Evolutionary conservation across 2,329 filamentous ascomycete species (phyloP).

Genomic region (Beauveria pseudobassiana): DNA sequence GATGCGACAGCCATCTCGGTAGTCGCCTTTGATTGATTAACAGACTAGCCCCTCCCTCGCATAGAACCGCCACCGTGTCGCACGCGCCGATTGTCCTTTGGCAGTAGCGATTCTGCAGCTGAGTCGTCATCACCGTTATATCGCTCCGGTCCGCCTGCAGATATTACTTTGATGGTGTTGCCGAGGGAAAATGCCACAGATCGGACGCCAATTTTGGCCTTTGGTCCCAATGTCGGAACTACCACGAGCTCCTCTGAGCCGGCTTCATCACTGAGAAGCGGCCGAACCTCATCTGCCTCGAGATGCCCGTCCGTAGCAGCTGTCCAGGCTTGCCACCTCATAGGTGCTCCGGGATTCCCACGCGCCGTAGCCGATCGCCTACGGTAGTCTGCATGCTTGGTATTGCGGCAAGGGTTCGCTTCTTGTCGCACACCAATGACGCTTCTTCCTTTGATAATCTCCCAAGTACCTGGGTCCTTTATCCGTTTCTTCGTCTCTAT

Average conservation of each 20-base stretch:
- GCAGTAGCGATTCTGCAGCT: conserved; percentile 24
- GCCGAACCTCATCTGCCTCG: conserved; percentile 37
- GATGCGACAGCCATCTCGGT: background rate
- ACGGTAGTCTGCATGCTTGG: conserved; percentile 6
- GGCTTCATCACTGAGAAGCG: conserved; percentile 34
- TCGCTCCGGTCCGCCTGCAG: conserved; percentile 53
- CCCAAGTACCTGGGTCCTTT: conserved; percentile 58
- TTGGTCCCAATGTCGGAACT: conserved; percentile 58
- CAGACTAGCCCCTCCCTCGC: background rate
- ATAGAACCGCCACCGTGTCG: conserved; percentile 19
- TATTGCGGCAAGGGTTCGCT: conserved; percentile 12
- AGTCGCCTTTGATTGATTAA: background rate
- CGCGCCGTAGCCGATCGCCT: conserved; percentile 13
- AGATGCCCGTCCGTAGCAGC: conserved; percentile 37
- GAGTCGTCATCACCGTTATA: conserved; percentile 41
- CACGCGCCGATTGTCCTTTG: conserved; percentile 32
- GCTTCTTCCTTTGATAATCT: conserved; percentile 50
- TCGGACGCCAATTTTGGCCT: conserved; percentile 52
- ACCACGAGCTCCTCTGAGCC: conserved; percentile 47
- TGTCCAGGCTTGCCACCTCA: conserved; percentile 48
- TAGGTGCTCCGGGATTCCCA: conserved; percentile 6
- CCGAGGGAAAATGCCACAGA: conserved; percentile 66
- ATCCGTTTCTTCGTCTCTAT: conserved; percentile 46
- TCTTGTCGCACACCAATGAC: conserved; percentile 55
- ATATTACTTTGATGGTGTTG: conserved; percentile 64